Base-by-base conservation (phyloP, 805 yeast genomes). In the Kodamaea neixiangensis region DNA sequence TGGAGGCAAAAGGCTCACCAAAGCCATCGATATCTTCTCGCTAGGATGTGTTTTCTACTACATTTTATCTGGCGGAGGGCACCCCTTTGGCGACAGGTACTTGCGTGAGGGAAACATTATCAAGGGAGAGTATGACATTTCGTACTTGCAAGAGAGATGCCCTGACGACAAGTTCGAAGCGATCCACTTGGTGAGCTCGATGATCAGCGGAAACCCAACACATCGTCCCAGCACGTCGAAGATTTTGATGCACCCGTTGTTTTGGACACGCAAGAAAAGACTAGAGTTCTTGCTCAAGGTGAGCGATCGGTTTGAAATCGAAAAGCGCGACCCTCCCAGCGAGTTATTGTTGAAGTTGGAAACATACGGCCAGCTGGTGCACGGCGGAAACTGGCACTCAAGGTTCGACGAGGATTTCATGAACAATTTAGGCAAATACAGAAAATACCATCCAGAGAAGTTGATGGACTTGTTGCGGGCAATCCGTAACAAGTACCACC, bases 21-120 rank as follows among this genome's bases (percentile, higher is more conserved):
- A 92, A 56, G 91, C 97, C 0, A 88, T 94, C 49, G 99, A 94
- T 67, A 87, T 94, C 3, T 94, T 94, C 63, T 89, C 97, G 0
- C 73, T 93, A 54, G 99, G 99, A 0, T 94, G 99, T 69, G 92
- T 94, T 0, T 94, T 89, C 62, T 93, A 81, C 64, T 94, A 91
- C 62, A 86, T 92, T 37, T 69, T 94, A 34, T 79, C 96, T 0
- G 81, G 81, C 13, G 98, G 99, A 0, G 64, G 68, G 7, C 99
- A 94, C 73, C 99, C 99, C 4, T 94, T 89, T 72, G 99, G 99
- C n/a, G 94, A 88, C 60, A 75, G 89, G 44, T 90, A 89, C 60
- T 65, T 86, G 59, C 78, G 99, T 49, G 98, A 94, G 61, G 94
- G 88, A 10, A 92, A 94, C 61, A 91, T 94, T 14, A 81, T 90